Evolutionary conservation across 805 yeast species (phyloP), one percentile per base, ranked within the genome.

Genomic region (Debaryomyces maramus): DNA sequence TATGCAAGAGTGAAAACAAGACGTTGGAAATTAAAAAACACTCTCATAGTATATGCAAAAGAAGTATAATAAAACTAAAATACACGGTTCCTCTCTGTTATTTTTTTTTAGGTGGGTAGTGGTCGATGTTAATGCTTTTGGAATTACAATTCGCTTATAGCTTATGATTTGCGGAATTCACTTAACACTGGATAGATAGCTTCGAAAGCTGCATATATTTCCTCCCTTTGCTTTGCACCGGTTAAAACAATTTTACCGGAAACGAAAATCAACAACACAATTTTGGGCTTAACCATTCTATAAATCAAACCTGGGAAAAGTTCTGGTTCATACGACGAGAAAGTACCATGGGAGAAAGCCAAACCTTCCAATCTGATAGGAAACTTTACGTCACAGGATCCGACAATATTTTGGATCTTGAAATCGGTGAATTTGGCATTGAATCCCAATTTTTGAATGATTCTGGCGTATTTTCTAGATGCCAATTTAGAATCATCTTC

Each of bases 241-340:
- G 99, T 93, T 53, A 93, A 73, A 38, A 93, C 99, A 67, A 93
- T 93, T 65, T 93, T 93, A 23, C 99, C 99, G 20, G 96, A 86
- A 36, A 93, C 99, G 64, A 93, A 93, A 53, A 93, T 90, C 67
- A 93, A 77, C 57, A 93, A 72, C 38, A 93, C 99, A 68, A 93
- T 93, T 66, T 93, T 93, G 13, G 99, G 99, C 64, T 91, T 91
- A 53, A 93, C 99, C 99, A 93, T 93, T 77, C 99, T 88, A 75
- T 93, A 93, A 69, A 93, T 93, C 54, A 93, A 77, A 58, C 99
- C 99, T 3, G 99, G 99, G 67, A 93, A 93, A 60, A 93, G 73
- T 66, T 93, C 99, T 3, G 99, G 99, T 67, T 93, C 99, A 60
- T 93, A 93, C 13, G 97, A 88, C 48, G 96, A 85, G 91, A 93